Evolutionary conservation across 164 flowering plant species (phyloP).

Genomic region (Brasenia schreberi): DNA sequence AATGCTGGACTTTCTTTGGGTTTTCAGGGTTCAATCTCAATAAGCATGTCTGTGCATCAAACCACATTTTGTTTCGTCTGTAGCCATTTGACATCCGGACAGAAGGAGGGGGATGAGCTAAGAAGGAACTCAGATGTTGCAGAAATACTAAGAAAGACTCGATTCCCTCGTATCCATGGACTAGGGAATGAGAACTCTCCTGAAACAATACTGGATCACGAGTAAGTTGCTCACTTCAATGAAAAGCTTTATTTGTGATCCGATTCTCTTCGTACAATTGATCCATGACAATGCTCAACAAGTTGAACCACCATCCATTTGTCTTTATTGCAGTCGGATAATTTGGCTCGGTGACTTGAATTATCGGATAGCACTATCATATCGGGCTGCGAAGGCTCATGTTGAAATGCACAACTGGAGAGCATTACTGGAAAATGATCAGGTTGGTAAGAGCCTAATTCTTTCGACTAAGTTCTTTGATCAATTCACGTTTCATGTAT

Average conservation of each 20-base stretch:
- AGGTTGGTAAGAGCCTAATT: slow-evolving; percentile 35
- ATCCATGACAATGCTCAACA: neutral
- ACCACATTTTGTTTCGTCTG: slow-evolving; percentile 97
- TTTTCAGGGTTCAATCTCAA: slow-evolving; percentile 93
- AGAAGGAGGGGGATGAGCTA: slow-evolving; percentile 97
- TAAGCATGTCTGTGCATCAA: slow-evolving; percentile 96
- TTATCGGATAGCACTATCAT: slow-evolving; percentile 83
- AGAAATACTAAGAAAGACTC: slow-evolving; percentile 95
- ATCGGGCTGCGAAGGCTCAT: slow-evolving; percentile 85
- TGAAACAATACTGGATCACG: slow-evolving; percentile 83
- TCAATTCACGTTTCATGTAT: neutral
- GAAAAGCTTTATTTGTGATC: neutral
- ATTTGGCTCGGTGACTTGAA: slow-evolving; percentile 98
- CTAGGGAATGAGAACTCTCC: slow-evolving; percentile 67
- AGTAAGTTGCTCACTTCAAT: slow-evolving; percentile 34
- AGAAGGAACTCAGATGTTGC: slow-evolving; percentile 91
- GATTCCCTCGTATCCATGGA: slow-evolving; percentile 85
- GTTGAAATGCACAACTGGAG: slow-evolving; percentile 97
- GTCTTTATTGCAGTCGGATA: slow-evolving; percentile 43
- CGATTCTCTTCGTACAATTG: neutral
- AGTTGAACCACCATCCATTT: neutral
- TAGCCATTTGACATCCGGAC: slow-evolving; percentile 94
- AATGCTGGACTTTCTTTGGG: neutral
- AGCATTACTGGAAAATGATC: slow-evolving; percentile 82
- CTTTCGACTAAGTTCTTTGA: neutral